Evolutionary conservation across 345 rosid genomes (phyloP).

Genomic region (Eucalyptus coolabah): DNA sequence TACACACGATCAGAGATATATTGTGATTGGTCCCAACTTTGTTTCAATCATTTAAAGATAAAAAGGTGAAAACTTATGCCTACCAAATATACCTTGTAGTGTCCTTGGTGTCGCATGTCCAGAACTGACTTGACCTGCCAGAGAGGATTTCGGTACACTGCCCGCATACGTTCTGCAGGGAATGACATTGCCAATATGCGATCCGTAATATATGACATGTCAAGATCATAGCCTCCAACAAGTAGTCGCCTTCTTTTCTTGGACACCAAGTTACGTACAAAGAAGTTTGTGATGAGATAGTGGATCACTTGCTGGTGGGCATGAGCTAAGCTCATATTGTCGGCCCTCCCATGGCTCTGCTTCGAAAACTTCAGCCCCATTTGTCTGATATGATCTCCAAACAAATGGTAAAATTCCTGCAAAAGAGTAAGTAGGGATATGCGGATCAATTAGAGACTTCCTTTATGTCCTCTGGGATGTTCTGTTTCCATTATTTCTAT

Average conservation of each 20-base stretch:
- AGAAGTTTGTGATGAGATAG: slow-evolving; percentile 43
- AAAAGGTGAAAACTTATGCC: neutral
- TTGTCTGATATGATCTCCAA: neutral
- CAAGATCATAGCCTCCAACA: slow-evolving; percentile 84
- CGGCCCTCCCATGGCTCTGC: slow-evolving; percentile 14
- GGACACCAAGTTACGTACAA: slow-evolving; percentile 75
- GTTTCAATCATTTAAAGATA: neutral
- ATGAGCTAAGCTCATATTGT: neutral
- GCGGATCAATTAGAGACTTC: neutral
- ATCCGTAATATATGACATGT: slow-evolving; percentile 86
- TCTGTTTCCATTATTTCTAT: neutral
- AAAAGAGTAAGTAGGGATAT: neutral
- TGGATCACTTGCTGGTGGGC: slow-evolving; percentile 24
- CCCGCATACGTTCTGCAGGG: slow-evolving; percentile 84
- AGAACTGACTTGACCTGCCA: slow-evolving; percentile 97
- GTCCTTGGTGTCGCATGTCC: slow-evolving; percentile 65
- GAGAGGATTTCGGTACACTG: slow-evolving; percentile 80
- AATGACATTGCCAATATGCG: slow-evolving; percentile 79
- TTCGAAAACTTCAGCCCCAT: slow-evolving; percentile 72
- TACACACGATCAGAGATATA: neutral
- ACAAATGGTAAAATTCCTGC: neutral
- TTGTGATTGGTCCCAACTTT: neutral
- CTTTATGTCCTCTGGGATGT: neutral
- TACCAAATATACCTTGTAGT: slow-evolving; percentile 54
- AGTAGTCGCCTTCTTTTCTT: slow-evolving; percentile 72